Conservation (phyloP, 31 red algal genomes). For the Odonthalia washingtoniensis region DNA sequence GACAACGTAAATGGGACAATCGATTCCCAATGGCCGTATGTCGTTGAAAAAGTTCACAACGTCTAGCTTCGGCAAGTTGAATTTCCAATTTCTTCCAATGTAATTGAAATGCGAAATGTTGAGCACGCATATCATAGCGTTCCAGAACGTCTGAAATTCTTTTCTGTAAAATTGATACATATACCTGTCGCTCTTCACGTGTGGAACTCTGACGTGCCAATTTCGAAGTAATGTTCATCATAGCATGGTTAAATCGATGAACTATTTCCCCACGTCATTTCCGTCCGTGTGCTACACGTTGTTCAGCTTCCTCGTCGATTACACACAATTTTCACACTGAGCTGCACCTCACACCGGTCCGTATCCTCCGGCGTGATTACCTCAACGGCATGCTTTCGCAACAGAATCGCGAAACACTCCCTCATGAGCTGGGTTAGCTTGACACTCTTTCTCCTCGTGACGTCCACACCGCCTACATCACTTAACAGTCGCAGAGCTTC, state of each 20-base stretch:
- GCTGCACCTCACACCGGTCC: constrained; percentile 64
- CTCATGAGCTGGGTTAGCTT: constrained; percentile 79
- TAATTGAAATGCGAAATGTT: constrained; percentile 62
- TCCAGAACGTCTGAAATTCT: constrained; percentile 46
- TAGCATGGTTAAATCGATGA: constrained; percentile 62
- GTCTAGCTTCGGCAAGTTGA: constrained; percentile 43
- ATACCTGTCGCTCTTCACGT: constrained; percentile 49
- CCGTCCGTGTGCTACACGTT: constrained; percentile 41
- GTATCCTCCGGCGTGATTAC: constrained; percentile 73
- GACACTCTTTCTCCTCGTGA: constrained; percentile 66
- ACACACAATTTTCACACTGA: constrained; percentile 37
- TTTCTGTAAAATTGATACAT: constrained; percentile 49
- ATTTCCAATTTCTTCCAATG: constrained; percentile 61
- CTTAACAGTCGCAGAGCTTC: constrained; percentile 66
- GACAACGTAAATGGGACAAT: constrained; percentile 15
- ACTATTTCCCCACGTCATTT: constrained; percentile 60
- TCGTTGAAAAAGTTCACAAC: constrained; percentile 48
- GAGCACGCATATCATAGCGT: constrained; percentile 56
- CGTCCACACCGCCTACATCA: constrained; percentile 65
- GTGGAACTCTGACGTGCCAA: constrained; percentile 40
- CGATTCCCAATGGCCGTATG: constrained; percentile 16
- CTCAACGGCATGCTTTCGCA: constrained; percentile 52
- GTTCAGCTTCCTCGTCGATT: constrained; percentile 57
- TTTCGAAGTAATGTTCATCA: constrained; percentile 62
- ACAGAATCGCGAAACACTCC: no score